Base-by-base conservation (phyloP, 2,329 filamentous ascomycete species). In the Colletotrichum tanaceti region DNA sequence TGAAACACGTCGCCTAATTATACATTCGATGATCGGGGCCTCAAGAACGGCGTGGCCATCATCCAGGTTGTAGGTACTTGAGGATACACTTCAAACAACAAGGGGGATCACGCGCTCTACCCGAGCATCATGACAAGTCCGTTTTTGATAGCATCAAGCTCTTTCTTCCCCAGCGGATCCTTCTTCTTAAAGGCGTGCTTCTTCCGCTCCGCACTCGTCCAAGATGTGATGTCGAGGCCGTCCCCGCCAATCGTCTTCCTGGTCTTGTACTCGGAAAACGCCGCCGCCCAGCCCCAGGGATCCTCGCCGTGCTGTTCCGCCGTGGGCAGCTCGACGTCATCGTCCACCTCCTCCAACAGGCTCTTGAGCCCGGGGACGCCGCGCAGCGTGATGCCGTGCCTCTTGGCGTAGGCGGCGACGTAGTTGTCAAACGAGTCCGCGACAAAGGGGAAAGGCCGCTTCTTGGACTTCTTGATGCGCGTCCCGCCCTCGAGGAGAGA, bases 201-300 rank as follows among this genome's bases (percentile, higher is more conserved):
- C 72, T 79, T 81, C 44, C 81, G 76, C 55, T 80, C 72, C 1
- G 73, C 72, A 22, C 71, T 70, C n/a, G 72, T 69, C 75, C 74
- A 78, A 1, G 77, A 75, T 11, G 79, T 78, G 55, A 81, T 74
- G 64, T 82, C 81, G 4, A 77, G 70, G 0, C 38, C 20, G 61
- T 83, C 81, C 0, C 81, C 81, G 4, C 81, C 81, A 20, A 83
- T 79, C 18, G 54, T 39, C 18, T 38, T 35, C 5, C 35, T n/a
- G 18, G 68, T 68, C 57, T 67, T 62, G 59, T 78, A 76, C 39
- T 72, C 50, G 35, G 71, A 71, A 11, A 76, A 55, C n/a, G 60
- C 68, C 13, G 70, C 68, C 20, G 69, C 71, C 63, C 71, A 77
- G 1, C 71, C 72, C 75, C 74, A 80, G 1, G 74, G 74, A 52